Evolutionary conservation across 2,329 filamentous ascomycete genomes (phyloP).

Genomic region (Penicillium sp.): DNA sequence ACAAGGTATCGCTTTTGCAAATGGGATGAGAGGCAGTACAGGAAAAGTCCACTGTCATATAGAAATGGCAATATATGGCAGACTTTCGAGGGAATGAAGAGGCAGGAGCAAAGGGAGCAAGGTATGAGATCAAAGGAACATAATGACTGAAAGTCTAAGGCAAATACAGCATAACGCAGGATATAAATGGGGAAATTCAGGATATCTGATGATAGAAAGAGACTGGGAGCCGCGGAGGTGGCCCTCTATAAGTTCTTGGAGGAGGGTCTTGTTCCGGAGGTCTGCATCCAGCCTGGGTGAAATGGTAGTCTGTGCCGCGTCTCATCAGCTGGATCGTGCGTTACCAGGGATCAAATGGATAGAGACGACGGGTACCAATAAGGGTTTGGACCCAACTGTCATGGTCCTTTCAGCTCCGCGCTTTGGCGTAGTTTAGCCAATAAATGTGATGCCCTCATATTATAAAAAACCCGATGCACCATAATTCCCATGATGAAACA

Average conservation of each 20-base stretch:
- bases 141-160: constrained; percentile 3
- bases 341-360: constrained; percentile 16
- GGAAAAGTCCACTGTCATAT: constrained; percentile 8
- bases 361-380: constrained; percentile 2
- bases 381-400: neutral
- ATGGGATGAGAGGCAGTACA: constrained; percentile 1
- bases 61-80: constrained; percentile 5
- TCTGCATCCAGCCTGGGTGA: constrained; percentile 8
- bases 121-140: constrained; percentile 4
- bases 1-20: neutral
- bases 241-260: constrained; percentile 12
- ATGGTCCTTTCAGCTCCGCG: neutral
- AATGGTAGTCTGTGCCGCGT: constrained; percentile 6
- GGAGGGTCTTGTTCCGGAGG: constrained; percentile 1
- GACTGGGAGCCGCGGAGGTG: neutral
- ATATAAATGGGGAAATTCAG: neutral
- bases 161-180: constrained; percentile 1
- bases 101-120: neutral
- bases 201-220: constrained; percentile 1
- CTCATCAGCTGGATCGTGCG: constrained; percentile 20
- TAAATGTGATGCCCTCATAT: neutral
- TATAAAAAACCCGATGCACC: neutral
- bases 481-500: neutral
- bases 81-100: neutral
- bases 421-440: constrained; percentile 3